These are phyloP conservation scores for Geosiphon pyriformis DNA, from an alignment of 192 early-diverging fungal genomes.

Conservation along the genomic window DNA sequence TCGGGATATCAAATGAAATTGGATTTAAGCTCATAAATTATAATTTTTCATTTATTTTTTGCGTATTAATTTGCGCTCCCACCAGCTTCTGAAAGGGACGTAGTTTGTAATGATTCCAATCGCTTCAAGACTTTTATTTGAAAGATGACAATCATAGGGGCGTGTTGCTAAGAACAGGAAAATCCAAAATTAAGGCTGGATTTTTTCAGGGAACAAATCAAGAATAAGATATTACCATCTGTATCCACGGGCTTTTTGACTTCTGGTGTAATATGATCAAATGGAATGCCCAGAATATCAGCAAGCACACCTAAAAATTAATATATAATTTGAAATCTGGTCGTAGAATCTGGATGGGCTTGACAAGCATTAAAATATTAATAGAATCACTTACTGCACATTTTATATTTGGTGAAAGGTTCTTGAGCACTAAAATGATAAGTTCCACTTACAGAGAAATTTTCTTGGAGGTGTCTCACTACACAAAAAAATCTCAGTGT, in stretches of 20 bases:
- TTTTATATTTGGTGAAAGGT: slow-evolving; percentile 63
- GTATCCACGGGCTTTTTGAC: slow-evolving; percentile 32
- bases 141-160: slow-evolving; percentile 61
- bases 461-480: slow-evolving; percentile 35
- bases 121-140: slow-evolving; percentile 52
- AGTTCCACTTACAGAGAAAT: slow-evolving; percentile 43
- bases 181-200: not conserved
- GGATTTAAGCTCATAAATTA: not conserved
- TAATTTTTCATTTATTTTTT: not conserved
- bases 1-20: not conserved
- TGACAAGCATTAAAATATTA: not conserved
- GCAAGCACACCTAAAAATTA: slow-evolving; percentile 50
- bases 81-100: slow-evolving; percentile 55
- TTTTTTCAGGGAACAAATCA: not conserved
- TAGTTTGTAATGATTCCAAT: slow-evolving; percentile 44
- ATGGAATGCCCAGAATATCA: slow-evolving; percentile 35
- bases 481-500: not conserved
- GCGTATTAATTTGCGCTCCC: not conserved
- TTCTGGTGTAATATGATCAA: slow-evolving; percentile 46
- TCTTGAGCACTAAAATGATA: slow-evolving; percentile 62
- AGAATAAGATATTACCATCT: not conserved
- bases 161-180: slow-evolving; percentile 41
- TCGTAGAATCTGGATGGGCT: too few relatives aligned
- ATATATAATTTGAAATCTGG: too few relatives aligned
- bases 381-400: slow-evolving; percentile 48